These are phyloP conservation scores for Suhomyces sp. DNA, from an alignment of 805 yeast species.

Conservation along the genomic window DNA sequence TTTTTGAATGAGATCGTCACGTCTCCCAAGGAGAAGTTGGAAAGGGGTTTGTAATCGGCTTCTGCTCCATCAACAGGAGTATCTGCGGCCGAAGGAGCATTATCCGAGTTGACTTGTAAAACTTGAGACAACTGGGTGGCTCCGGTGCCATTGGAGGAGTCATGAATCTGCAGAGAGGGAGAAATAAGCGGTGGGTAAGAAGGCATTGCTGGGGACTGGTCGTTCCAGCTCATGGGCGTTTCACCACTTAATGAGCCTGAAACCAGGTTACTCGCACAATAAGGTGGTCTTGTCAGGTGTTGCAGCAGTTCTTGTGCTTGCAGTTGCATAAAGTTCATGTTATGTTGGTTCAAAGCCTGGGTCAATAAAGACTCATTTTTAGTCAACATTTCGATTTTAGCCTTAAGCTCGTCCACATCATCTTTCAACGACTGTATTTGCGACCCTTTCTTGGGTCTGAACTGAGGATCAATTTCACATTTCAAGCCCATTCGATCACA, in stretches of 20 bases:
- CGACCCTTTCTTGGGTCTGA: slow-evolving; percentile 87
- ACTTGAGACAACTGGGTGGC: slow-evolving; percentile 16
- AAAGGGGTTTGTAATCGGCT: slow-evolving; percentile 27
- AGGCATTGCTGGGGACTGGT: background rate
- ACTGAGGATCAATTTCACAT: slow-evolving; percentile 89
- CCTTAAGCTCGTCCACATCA: slow-evolving; percentile 77
- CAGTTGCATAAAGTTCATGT: slow-evolving; percentile 28
- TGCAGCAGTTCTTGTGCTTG: slow-evolving; percentile 11
- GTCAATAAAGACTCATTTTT: slow-evolving; percentile 68
- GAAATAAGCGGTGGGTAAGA: slow-evolving; percentile 5
- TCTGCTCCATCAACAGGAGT: slow-evolving; percentile 4
- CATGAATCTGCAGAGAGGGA: slow-evolving; percentile 12
- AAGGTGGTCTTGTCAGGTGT: slow-evolving; percentile 3
- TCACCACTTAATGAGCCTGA: background rate
- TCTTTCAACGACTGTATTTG: slow-evolving; percentile 81
- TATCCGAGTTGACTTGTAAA: slow-evolving; percentile 26
- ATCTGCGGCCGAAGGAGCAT: slow-evolving; percentile 23
- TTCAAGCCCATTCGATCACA: slow-evolving; percentile 75
- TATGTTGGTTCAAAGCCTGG: slow-evolving; percentile 53
- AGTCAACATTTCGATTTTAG: slow-evolving; percentile 62
- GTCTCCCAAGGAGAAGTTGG: slow-evolving; percentile 74
- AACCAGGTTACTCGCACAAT: background rate
- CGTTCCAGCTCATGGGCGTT: slow-evolving; percentile 5
- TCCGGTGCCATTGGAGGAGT: slow-evolving; percentile 14
- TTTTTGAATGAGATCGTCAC: slow-evolving; percentile 62